Base-by-base conservation (phyloP, 495 filamentous ascomycete species). In the Clohesyomyces aquaticus region DNA sequence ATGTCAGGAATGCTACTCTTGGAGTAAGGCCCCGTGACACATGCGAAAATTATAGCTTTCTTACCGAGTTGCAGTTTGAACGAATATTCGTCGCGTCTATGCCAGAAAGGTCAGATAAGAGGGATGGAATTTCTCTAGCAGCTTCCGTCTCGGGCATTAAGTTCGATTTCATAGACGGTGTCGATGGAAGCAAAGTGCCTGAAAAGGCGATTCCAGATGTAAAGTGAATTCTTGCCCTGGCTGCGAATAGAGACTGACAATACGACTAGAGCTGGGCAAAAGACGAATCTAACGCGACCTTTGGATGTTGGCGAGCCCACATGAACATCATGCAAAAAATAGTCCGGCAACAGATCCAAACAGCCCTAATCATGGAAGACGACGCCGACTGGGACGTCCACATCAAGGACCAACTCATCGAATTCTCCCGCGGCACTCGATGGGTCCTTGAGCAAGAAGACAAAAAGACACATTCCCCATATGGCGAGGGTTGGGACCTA, bases 371-470 rank as follows among this genome's bases (percentile, higher is more conserved):
- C 12, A 4, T 61, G 3, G 58, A 61, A 55, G 58, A 61, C 22
- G 58, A 61, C 47, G 47, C 47, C 12, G 58, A 61, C 58, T 61
- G 58, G 58, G 58, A 61, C 26, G 46, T 61, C 10, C 9, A 29
- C 25, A 16, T 61, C 6, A 61, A 61, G 26, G 14, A 9, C 11
- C 56, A 59, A 53, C 6, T 61, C 16, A 19, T 28, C 18, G 58
- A 55, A 18, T 61, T 61, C 16, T 52, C 56, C 56, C 46, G 26
- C 8, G 48, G 45, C 47, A 55, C 22, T 3, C 48, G 23, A 22
- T 41, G 23, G 12, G 8, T 22, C 48, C n/a, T 59, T 12, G 4
- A 48, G 25, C 11, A 59, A 18, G 35, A 29, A 28, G 25, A 19
- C 55, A 10, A n/a, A 4, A 9, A 8, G 8, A 3, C 22, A 23